phyloP scores from a whole-genome alignment of 2,329 filamentous ascomycete species.

The Colletotrichum tropicicola region DNA sequence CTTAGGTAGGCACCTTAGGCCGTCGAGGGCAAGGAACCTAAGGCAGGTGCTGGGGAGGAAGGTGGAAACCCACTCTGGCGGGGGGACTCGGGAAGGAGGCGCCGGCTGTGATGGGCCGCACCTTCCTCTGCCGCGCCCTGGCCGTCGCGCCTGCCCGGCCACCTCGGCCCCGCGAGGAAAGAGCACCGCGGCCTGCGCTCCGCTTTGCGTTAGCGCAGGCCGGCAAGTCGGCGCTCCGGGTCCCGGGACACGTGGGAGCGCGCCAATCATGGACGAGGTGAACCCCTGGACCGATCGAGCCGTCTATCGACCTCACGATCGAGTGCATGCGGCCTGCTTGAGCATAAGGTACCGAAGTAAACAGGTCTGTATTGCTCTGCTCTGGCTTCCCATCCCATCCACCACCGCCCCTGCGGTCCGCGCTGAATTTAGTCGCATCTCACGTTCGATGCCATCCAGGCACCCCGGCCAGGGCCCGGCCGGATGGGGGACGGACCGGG shows the following conservation, averaged over 20 bases:
- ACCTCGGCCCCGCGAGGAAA: too few relatives aligned
- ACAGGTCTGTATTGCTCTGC: too few relatives aligned
- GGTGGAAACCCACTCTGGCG: too few relatives aligned
- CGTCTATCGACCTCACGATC: background rate
- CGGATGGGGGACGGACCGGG: background rate
- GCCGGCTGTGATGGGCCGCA: too few relatives aligned
- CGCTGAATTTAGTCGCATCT: conserved; percentile 1
- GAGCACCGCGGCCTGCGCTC: background rate
- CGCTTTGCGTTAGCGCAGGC: background rate
- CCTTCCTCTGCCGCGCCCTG: too few relatives aligned
- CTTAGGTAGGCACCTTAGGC: too few relatives aligned
- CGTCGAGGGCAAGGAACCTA: too few relatives aligned
- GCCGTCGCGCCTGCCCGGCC: too few relatives aligned
- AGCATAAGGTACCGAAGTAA: too few relatives aligned
- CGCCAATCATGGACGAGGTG: background rate
- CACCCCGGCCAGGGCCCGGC: background rate
- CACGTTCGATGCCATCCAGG: background rate
- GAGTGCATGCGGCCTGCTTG: too few relatives aligned
- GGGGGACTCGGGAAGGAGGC: too few relatives aligned
- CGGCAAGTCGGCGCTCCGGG: conserved; percentile 3
- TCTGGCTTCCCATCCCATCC: background rate
- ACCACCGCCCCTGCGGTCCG: background rate
- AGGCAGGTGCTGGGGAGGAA: too few relatives aligned
- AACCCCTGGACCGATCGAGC: conserved; percentile 18
- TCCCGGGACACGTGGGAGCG: conserved; percentile 13